A percentile compares a stretch with the other conserved stretches of the same genome.
These are phyloP conservation scores for Prorocentrum cordatum DNA, from an alignment of 169 alveolate genomes.

Conservation along the genomic window DNA sequence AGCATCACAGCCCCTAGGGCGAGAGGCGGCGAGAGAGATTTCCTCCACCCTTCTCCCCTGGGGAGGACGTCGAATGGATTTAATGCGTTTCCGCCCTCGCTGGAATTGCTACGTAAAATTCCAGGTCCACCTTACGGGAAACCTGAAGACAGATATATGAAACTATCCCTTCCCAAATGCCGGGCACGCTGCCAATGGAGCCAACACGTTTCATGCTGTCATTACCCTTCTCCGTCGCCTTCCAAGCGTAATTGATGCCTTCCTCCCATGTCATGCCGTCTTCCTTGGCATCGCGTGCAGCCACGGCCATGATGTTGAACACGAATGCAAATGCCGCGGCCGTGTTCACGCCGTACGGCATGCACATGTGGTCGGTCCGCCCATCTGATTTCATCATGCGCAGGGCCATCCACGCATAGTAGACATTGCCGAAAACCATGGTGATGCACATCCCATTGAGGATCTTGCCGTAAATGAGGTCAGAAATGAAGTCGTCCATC, in stretches of 20 bases:
- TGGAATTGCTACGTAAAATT: too few species aligned
- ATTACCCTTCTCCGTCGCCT: too few species aligned
- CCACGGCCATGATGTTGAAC: constrained; percentile 18
- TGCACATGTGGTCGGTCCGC: background rate
- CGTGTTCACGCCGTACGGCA: background rate
- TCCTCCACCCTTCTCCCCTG: too few species aligned
- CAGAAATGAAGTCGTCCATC: background rate
- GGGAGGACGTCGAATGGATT: too few species aligned
- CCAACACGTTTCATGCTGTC: too few species aligned
- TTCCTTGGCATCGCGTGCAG: background rate
- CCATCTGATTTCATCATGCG: constrained; percentile 8
- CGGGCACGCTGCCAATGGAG: too few species aligned
- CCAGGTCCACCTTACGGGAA: too few species aligned
- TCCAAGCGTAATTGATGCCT: constrained; percentile 27
- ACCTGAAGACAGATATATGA: too few species aligned
- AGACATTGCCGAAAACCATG: constrained; percentile 33
- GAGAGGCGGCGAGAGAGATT: too few species aligned
- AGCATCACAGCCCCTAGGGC: too few species aligned
- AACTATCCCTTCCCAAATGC: too few species aligned
- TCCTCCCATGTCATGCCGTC: constrained; percentile 17
- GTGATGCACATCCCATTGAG: constrained; percentile 27
- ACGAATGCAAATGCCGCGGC: constrained; percentile 43
- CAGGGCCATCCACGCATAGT: constrained; percentile 43
- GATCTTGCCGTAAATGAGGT: constrained; percentile 5
- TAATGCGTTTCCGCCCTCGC: too few species aligned